Evolutionary conservation across 306 rosid genomes (phyloP), one percentile per base, ranked within the genome.

Genomic region (Cicer judaicum): DNA sequence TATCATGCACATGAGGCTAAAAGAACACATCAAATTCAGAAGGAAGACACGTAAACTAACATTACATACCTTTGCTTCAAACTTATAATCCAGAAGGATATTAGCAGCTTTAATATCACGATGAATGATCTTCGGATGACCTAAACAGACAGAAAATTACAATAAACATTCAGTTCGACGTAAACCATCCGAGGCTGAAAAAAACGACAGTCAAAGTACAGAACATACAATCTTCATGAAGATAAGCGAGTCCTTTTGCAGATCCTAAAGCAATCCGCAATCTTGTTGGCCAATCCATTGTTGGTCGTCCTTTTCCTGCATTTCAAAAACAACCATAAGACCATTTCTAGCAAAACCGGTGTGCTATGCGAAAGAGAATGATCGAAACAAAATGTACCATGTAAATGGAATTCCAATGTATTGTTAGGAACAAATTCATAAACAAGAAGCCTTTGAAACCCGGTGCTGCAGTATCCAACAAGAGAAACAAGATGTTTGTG

Each of bases 41-140:
- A 2, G 54, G 41, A 73, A 41, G 56, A 74, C 49, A 12, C 24
- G 36, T 19, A 42, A 74, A 21, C 68, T 68, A 73, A 52, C 72
- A 60, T 81, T 92, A 52, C 68, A 60, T 81, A 94, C 97, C 97
- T 75, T 94, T 15, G 96, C 93, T 79, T 94, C 99, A 83, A 90
- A 92, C 86, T 92, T 94, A 71, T 87, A 89, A 87, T 94, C 99
- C 72, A 92, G 46, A 49, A 94, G 97, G 66, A 94, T 94, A 71
- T 92, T 94, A 15, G 99, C 84, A 36, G 96, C 77, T 80, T 94
- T 94, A 68, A 94, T 94, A 82, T 94, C 99, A 21, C 99, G 97
- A 63, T 94, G 99, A 74, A 94, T 94, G 75, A 94, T 94, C 87
- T 92, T 94, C 21, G 99, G 99, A 79, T 94, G 95, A 81, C 99